A percentile compares a stretch with the other conserved stretches of the same genome.
Evolutionary conservation across 2,329 filamentous ascomycete species (phyloP).

Genomic region (Coniella vitis): DNA sequence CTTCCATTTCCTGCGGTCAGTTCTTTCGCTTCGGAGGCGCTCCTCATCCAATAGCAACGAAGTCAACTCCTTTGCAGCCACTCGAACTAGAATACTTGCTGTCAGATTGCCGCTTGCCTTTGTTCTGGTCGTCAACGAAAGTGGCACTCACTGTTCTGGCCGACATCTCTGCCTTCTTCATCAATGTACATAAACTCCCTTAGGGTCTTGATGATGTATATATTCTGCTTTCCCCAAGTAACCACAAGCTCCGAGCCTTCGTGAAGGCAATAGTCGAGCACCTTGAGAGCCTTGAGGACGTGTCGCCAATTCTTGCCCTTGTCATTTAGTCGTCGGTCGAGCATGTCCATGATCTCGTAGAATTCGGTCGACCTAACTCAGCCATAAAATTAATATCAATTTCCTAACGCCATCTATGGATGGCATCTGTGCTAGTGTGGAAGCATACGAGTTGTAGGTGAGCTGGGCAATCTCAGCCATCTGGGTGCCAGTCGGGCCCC

Average conservation of each 20-base stretch:
- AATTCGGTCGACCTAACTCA: conserved; percentile 78
- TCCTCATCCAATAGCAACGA: conserved; percentile 90
- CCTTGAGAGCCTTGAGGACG: conserved; percentile 94
- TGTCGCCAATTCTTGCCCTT: conserved; percentile 99
- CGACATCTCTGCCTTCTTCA: conserved; percentile 90
- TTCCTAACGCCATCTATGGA: background rate
- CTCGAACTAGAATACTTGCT: conserved; percentile 59
- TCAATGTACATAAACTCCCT: conserved; percentile 96
- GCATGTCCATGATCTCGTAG: conserved; percentile 99
- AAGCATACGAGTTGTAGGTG: conserved; percentile 88
- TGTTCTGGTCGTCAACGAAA: no score
- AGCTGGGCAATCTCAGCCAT: conserved; percentile 98
- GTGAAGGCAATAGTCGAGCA: conserved; percentile 95
- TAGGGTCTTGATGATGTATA: conserved; percentile 97
- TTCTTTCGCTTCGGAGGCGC: conserved; percentile 79
- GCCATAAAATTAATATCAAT: conserved; percentile 4
- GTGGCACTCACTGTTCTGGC: conserved; percentile 72
- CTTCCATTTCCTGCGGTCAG: conserved; percentile 92
- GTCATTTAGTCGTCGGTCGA: conserved; percentile 96
- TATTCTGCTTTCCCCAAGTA: conserved; percentile 95
- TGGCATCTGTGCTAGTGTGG: background rate
- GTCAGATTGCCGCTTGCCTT: conserved; percentile 13
- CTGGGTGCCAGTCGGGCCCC: conserved; percentile 94
- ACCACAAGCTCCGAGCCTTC: conserved; percentile 95
- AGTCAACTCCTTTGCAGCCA: conserved; percentile 93